Percentiles rank a stretch among this genome's conserved stretches.
Conservation (phyloP, 2,329 filamentous ascomycete genomes). For the Xylariaceae sp. region DNA sequence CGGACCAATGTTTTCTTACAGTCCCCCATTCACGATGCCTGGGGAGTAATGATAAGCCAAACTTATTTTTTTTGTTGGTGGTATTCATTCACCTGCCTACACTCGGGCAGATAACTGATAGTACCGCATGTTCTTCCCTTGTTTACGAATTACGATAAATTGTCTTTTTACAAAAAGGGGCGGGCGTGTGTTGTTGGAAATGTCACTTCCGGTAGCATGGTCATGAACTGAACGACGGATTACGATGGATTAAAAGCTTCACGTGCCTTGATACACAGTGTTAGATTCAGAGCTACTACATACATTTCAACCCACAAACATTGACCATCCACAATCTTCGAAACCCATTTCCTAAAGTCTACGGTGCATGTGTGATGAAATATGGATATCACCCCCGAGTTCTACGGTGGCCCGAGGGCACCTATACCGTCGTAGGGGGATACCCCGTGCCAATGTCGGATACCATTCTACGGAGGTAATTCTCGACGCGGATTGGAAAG, state of each 20-base stretch:
- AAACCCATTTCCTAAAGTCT: background rate
- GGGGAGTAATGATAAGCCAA: conserved; percentile 35
- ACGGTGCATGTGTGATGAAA: background rate
- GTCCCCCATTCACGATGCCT: conserved; percentile 32
- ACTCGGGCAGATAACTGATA: conserved; percentile 28
- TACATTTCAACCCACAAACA: conserved; percentile 19
- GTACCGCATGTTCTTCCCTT: conserved; percentile 33
- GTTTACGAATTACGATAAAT: conserved; percentile 35
- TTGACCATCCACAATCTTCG: background rate
- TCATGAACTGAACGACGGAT: conserved; percentile 39
- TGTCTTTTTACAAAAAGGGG: conserved; percentile 38
- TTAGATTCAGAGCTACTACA: conserved; percentile 31
- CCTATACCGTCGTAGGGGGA: too few species aligned
- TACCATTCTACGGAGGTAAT: too few species aligned
- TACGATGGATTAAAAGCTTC: conserved; percentile 34
- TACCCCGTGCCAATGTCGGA: too few species aligned
- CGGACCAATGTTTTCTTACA: conserved; percentile 22
- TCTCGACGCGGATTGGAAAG: too few species aligned
- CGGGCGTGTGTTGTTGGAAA: conserved; percentile 37
- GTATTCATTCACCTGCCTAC: conserved; percentile 23
- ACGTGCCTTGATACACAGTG: conserved; percentile 37
- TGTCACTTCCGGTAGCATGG: conserved; percentile 39
- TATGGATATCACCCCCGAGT: background rate
- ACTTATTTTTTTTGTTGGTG: conserved; percentile 32
- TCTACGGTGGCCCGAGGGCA: background rate